These are phyloP conservation scores for Pyrenophora seminiperda DNA, from an alignment of 2,329 filamentous ascomycete genomes.

Conservation along the genomic window DNA sequence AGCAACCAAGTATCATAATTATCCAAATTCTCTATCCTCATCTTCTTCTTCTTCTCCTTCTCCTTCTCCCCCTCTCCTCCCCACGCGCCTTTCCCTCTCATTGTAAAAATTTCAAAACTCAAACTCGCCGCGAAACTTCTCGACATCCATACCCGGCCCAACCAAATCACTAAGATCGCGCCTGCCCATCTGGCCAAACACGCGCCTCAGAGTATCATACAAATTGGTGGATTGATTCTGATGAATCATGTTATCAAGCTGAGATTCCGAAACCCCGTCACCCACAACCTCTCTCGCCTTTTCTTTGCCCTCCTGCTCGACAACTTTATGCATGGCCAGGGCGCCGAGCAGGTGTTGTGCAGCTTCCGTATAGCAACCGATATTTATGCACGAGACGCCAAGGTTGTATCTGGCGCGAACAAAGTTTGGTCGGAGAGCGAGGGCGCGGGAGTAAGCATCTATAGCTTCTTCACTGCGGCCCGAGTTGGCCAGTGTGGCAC, in stretches of 20 bases:
- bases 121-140: conserved; percentile 86
- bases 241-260: conserved; percentile 83
- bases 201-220: conserved; percentile 89
- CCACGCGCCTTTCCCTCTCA: background rate
- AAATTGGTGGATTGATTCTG: conserved; percentile 97
- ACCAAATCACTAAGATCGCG: conserved; percentile 87
- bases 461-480: conserved; percentile 95
- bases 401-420: conserved; percentile 96
- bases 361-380: conserved; percentile 91
- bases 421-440: conserved; percentile 91
- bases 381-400: conserved; percentile 95
- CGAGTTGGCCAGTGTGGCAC: conserved; percentile 93
- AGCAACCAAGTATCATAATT: too few species aligned
- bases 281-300: conserved; percentile 80
- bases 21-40: background rate
- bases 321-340: conserved; percentile 92
- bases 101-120: conserved; percentile 67
- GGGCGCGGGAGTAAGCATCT: conserved; percentile 90
- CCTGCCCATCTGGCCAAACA: conserved; percentile 96
- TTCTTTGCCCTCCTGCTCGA: conserved; percentile 82
- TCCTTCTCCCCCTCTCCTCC: background rate
- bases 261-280: conserved; percentile 66
- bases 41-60: background rate
- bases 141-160: conserved; percentile 86
- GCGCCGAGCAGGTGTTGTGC: conserved; percentile 91